Evolutionary conservation across 1,139 yeast species (phyloP).

Genomic region (Geotrichum europaeum): DNA sequence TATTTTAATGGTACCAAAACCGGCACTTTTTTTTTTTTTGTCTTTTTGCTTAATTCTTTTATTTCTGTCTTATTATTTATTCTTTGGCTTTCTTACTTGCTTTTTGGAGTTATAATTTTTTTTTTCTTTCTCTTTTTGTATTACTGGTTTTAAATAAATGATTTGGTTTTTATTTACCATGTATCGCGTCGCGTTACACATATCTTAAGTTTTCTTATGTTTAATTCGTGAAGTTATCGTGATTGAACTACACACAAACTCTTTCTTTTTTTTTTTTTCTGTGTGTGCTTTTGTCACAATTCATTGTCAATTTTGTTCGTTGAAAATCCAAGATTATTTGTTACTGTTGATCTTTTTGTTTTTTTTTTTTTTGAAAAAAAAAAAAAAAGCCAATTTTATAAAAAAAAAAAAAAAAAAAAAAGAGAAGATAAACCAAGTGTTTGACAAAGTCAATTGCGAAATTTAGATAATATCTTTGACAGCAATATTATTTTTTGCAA

Average conservation of each 20-base stretch:
- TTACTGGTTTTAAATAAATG: background rate
- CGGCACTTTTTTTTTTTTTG: background rate
- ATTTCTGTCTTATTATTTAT: no score
- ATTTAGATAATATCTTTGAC: no score
- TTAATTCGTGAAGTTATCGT: background rate
- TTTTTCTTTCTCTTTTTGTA: background rate
- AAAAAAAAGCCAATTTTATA: no score
- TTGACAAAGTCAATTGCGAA: no score
- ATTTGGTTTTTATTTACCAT: background rate
- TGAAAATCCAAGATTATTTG: background rate
- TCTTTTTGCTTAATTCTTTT: no score
- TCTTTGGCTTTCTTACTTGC: background rate
- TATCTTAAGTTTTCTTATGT: background rate
- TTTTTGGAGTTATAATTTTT: background rate
- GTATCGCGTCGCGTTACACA: background rate
- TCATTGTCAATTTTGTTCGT: background rate
- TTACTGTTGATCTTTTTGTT: background rate
- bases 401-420: background rate
- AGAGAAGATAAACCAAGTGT: background rate
- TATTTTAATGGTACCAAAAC: background rate
- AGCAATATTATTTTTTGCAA: no score
- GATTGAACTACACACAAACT: background rate
- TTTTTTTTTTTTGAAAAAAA: background rate
- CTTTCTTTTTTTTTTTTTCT: background rate
- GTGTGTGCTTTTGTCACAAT: background rate